Percentiles rank a stretch among this genome's conserved stretches.
phyloP scores from a whole-genome alignment of 495 filamentous ascomycete species.

The Annulohypoxylon moriforme region DNA sequence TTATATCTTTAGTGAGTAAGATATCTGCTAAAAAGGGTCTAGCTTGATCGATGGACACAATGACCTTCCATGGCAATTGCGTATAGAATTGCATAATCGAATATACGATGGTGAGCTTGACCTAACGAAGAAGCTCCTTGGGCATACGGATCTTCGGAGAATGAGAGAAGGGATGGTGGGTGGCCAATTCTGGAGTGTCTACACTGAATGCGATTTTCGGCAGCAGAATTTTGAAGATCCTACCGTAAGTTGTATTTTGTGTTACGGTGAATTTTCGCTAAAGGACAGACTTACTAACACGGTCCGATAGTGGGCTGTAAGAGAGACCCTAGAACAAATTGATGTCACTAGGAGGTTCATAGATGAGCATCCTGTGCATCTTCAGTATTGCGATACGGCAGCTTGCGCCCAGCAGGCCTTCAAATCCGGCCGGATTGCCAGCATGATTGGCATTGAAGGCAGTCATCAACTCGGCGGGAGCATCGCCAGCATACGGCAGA shows the following conservation, averaged over 20 bases:
- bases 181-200: constrained; percentile 55
- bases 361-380: constrained; percentile 27
- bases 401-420: constrained; percentile 41
- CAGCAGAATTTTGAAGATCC: constrained; percentile 43
- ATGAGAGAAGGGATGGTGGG: constrained; percentile 42
- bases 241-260: constrained; percentile 21
- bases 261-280: not conserved
- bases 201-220: constrained; percentile 34
- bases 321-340: constrained; percentile 52
- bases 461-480: constrained; percentile 41
- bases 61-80: constrained; percentile 48
- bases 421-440: constrained; percentile 38
- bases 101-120: constrained; percentile 45
- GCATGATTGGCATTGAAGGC: constrained; percentile 52
- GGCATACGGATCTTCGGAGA: constrained; percentile 43
- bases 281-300: not conserved
- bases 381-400: constrained; percentile 41
- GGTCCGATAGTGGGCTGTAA: constrained; percentile 38
- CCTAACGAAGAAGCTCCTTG: constrained; percentile 44
- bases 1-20: not conserved
- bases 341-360: constrained; percentile 49
- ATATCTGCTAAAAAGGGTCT: not conserved
- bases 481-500: constrained; percentile 49
- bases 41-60: constrained; percentile 52
- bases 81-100: constrained; percentile 47